Percentiles rank a stretch among this genome's conserved stretches.
These are phyloP conservation scores for Wickerhamomyces pijperi DNA, from an alignment of 805 yeast species.

Conservation along the genomic window DNA sequence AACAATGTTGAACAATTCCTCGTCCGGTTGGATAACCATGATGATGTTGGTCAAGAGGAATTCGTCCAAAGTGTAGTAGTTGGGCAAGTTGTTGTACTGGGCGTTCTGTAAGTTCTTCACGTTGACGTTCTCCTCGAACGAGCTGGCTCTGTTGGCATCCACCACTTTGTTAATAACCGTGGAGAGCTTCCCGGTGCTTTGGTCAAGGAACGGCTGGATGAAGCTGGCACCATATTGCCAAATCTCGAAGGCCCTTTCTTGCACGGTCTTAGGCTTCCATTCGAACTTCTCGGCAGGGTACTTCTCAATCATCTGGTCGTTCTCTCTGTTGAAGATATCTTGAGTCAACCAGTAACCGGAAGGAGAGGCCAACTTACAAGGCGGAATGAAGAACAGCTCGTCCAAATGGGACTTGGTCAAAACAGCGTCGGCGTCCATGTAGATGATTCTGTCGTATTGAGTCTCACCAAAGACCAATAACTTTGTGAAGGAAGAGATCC, in stretches of 20 bases:
- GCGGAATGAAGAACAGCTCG: conserved; percentile 40
- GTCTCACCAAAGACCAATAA: conserved; percentile 37
- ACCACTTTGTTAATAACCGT: not conserved
- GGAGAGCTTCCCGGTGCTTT: not conserved
- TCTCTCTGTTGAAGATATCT: conserved; percentile 15
- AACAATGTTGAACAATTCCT: conserved; percentile 12
- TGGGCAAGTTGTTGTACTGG: conserved; percentile 30
- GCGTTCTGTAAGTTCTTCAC: conserved; percentile 13
- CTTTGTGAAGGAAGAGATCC: conserved; percentile 47
- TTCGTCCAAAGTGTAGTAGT: conserved; percentile 18
- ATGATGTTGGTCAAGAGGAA: conserved; percentile 30
- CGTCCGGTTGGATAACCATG: conserved; percentile 47
- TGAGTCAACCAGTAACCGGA: conserved; percentile 29
- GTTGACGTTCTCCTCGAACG: not conserved
- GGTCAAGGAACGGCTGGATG: conserved; percentile 3
- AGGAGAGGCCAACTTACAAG: conserved; percentile 34
- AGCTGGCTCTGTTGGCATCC: not conserved
- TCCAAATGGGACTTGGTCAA: conserved; percentile 31
- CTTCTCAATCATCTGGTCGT: conserved; percentile 9
- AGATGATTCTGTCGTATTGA: conserved; percentile 41
- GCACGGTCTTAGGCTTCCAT: conserved; percentile 14
- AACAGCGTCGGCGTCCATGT: conserved; percentile 46
- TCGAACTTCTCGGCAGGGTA: conserved; percentile 12
- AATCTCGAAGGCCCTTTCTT: conserved; percentile 11
- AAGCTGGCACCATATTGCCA: conserved; percentile 1